phyloP scores from a whole-genome alignment of 768 basidiomycete species.

The Kwoniella heveanensis region DNA sequence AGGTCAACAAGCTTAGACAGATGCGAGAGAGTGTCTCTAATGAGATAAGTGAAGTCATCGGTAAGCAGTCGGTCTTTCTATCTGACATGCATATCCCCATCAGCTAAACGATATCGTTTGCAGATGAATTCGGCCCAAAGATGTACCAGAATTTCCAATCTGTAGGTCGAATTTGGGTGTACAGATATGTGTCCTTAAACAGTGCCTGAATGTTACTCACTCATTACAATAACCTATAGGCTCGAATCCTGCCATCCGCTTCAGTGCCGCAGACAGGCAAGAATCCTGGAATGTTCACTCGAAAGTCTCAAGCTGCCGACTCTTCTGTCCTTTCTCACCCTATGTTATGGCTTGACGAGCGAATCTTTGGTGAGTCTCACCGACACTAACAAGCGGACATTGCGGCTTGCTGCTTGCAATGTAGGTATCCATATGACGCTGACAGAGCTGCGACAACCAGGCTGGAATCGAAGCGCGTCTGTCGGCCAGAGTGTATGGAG shows the following conservation, averaged over 20 bases:
- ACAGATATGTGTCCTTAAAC: too few species aligned
- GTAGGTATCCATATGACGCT: too few species aligned
- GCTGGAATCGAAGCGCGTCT: constrained; percentile 73
- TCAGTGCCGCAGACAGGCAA: constrained; percentile 78
- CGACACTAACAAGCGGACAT: neutral
- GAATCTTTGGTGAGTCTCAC: constrained; percentile 68
- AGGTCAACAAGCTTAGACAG: constrained; percentile 72
- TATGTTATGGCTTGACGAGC: constrained; percentile 93
- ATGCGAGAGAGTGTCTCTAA: constrained; percentile 76
- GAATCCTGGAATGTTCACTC: constrained; percentile 72
- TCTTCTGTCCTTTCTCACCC: constrained; percentile 74
- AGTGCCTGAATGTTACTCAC: too few species aligned
- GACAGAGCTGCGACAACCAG: too few species aligned
- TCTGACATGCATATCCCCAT: neutral
- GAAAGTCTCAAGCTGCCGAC: constrained; percentile 63
- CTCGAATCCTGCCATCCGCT: constrained; percentile 81
- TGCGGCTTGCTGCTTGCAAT: too few species aligned
- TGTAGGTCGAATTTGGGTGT: too few species aligned
- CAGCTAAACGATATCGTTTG: constrained; percentile 42
- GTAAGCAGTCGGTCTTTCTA: constrained; percentile 24
- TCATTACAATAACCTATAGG: too few species aligned
- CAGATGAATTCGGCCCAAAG: constrained; percentile 85
- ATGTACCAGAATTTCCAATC: constrained; percentile 84
- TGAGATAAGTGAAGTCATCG: constrained; percentile 68
- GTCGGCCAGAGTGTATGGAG: constrained; percentile 89